Evolutionary conservation across 306 rosid species (phyloP).

Genomic region (Arachis hypogaea): DNA sequence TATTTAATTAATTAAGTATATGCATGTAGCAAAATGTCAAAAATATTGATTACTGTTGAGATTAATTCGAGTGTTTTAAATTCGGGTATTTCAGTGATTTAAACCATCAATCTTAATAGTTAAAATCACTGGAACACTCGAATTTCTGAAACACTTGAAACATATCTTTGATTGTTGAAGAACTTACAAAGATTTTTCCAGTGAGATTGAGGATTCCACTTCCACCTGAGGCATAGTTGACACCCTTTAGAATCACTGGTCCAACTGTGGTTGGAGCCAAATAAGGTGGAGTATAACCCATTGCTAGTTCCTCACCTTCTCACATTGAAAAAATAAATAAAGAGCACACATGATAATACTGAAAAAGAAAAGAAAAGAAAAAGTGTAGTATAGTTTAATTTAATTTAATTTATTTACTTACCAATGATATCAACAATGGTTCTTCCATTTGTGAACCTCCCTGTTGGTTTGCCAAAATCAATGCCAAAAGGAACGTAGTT

Average conservation of each 20-base stretch:
- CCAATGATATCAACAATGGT: slow-evolving; percentile 65
- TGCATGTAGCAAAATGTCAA: too few relatives aligned
- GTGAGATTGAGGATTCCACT: slow-evolving; percentile 68
- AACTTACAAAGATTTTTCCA: slow-evolving; percentile 60
- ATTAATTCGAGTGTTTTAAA: too few relatives aligned
- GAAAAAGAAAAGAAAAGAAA: background rate
- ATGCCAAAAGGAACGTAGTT: slow-evolving; percentile 58
- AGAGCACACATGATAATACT: too few relatives aligned
- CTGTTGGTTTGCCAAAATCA: slow-evolving; percentile 69
- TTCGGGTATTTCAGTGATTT: too few relatives aligned
- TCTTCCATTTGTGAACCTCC: slow-evolving; percentile 73
- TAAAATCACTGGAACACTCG: background rate
- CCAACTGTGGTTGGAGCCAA: slow-evolving; percentile 62
- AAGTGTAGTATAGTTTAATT: background rate
- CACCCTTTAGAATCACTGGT: slow-evolving; percentile 53
- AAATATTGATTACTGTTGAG: too few relatives aligned
- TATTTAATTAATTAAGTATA: too few relatives aligned
- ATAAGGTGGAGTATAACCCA: slow-evolving; percentile 61
- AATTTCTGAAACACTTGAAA: too few relatives aligned
- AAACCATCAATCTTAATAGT: too few relatives aligned
- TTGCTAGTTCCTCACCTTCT: slow-evolving; percentile 50
- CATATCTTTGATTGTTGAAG: background rate
- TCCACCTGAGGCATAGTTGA: slow-evolving; percentile 77
- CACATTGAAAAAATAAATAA: too few relatives aligned
- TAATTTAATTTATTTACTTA: slow-evolving; percentile 24